phyloP scores from a whole-genome alignment of 2,329 filamentous ascomycete species.

The Penicillium sp. region DNA sequence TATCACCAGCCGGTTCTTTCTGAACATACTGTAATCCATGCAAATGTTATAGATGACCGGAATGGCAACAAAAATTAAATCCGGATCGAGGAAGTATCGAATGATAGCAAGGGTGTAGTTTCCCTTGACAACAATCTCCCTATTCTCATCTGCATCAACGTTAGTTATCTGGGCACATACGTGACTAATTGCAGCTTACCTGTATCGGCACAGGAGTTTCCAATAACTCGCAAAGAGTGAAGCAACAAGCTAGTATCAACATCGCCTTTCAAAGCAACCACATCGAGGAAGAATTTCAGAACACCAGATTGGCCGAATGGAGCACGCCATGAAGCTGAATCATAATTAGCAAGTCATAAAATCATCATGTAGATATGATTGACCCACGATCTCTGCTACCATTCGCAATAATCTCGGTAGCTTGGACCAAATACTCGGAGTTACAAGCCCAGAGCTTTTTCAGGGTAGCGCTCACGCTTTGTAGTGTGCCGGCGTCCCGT shows the following conservation, averaged over 20 bases:
- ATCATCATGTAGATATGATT: not conserved
- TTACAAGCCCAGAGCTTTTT: constrained; percentile 37
- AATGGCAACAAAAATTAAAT: constrained; percentile 40
- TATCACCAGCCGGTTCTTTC: not conserved
- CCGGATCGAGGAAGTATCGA: constrained; percentile 32
- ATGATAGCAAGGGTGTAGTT: constrained; percentile 42
- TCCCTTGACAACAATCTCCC: constrained; percentile 38
- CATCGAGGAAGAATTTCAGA: constrained; percentile 41
- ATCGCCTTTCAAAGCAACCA: constrained; percentile 33
- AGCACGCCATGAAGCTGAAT: constrained; percentile 38
- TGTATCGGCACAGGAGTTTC: constrained; percentile 48
- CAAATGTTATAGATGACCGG: constrained; percentile 48
- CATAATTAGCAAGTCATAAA: constrained; percentile 9
- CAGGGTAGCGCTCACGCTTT: constrained; percentile 30
- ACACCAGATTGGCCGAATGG: constrained; percentile 41
- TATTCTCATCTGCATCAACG: constrained; percentile 39
- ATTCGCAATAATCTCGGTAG: constrained; percentile 41
- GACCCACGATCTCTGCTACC: constrained; percentile 44
- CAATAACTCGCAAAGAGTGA: constrained; percentile 43
- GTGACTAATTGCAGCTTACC: constrained; percentile 22
- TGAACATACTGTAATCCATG: constrained; percentile 41
- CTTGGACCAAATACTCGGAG: constrained; percentile 35
- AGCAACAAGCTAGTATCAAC: constrained; percentile 34
- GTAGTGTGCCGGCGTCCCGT: constrained; percentile 24
- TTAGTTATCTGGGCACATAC: constrained; percentile 10